Base-by-base conservation (phyloP, 2,329 filamentous ascomycete genomes). In the Aspergillus clavatus region DNA sequence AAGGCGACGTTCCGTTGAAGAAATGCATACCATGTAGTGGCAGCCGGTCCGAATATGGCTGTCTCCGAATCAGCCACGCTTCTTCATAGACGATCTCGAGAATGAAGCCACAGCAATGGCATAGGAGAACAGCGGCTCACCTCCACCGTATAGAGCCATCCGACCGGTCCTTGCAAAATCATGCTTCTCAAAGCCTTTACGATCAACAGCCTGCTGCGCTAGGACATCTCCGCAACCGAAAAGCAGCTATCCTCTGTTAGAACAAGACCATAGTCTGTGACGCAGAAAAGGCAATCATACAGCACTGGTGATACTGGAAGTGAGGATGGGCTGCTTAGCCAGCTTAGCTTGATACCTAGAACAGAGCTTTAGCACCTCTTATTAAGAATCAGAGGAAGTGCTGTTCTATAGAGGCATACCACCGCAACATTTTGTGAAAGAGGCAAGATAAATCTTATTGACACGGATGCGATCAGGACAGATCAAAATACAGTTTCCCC, bases 151-250 rank as follows among this genome's bases (percentile, higher is more conserved):
- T 26, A 73, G 58, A 22, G 65, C 69, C 73, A 76, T 74, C 45
- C 73, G 68, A 26, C 68, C 72, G 28, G 73, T 75, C 44, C 73
- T 63, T 19, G 63, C 66, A 44, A 69, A 62, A 61, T 91, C 85
- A 67, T 98, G 91, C 54, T 86, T 85, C 56, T 84, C 72, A 21
- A 86, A 55, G 14, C 89, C 90, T 60, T 79, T 83, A 67, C 82
- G 84, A 72, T 97, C 91, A 48, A 98, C 87, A 27, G 82, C 76
- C 72, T 97, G 91, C 71, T 98, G 93, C 28, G 93, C 89, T 55
- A 94, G 83, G 49, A 86, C 77, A 72, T 98, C 93, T 60, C 93
- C 93, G 11, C 89, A 87, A 47, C 86, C 90, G 67, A 97, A 98
- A 52, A 98, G 83, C 48, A 97, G 67, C 80, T 83, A 53, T 16